Evolutionary conservation across 768 basidiomycete genomes (phyloP), one percentile per base, ranked within the genome.

Genomic region (Xerocomellus amylosporus): DNA sequence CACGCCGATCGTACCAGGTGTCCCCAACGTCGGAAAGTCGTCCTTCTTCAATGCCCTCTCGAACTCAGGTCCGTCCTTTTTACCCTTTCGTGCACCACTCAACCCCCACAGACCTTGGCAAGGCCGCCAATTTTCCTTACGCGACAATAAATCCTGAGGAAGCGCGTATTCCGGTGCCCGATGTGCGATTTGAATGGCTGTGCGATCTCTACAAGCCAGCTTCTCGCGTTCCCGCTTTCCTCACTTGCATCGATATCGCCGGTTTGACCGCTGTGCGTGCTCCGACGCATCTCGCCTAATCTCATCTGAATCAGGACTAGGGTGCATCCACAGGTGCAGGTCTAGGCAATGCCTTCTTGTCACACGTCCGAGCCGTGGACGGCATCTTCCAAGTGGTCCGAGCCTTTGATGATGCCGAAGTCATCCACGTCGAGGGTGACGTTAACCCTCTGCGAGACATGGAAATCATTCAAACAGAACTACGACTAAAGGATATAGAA

Each of bases 31-130:
- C 62, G 97, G 97, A 59, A 98, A 99, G 74, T 94, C 92, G 0
- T 97, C 94, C n/a, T 96, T 98, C 75, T 99, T 99, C 84, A 99
- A 99, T 73, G 88, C 80, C 37, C 83, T 98, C 49, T 95, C 96
- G 31, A 84, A 94, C 64, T 93, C 92, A 58, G 91, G 92, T 91
- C 31, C 39, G 81, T 69, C 34, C 46, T 54, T 14, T 46, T 49
- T 46, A 28, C 49, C 9, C 8, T 10, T 19, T 28, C 24, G 14
- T 51, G 12, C 41, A 34, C 30, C 33, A 15, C 51, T 53, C 58
- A 57, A 49, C 46, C 53, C 38, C 51, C 51, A 28, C 58, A 88
- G 91, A 93, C 73, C 82, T 96, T 8, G 93, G 90, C 58, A 93
- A 94, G 72, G 89, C 93, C 36, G 93, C 93, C 71, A 99, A 99